phyloP scores from a whole-genome alignment of 2,329 filamentous ascomycete genomes.

The Fusarium albosuccineum region DNA sequence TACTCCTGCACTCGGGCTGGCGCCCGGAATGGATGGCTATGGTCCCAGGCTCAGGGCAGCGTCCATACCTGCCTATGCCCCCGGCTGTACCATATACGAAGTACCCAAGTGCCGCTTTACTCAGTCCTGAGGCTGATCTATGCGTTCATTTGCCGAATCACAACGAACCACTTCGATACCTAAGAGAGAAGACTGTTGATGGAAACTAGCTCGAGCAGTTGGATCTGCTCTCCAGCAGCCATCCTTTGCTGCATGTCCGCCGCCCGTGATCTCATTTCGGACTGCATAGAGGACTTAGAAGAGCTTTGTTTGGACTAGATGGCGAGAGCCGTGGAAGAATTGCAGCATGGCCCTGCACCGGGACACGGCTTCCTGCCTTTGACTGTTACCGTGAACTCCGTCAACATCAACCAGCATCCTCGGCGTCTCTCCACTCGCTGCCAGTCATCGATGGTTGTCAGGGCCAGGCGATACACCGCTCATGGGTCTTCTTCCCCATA shows the following conservation, averaged over 20 bases:
- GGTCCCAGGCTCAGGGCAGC: constrained; percentile 40
- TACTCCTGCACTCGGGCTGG: constrained; percentile 54
- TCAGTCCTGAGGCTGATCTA: constrained; percentile 21
- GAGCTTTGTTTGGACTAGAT: constrained; percentile 48
- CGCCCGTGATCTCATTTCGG: constrained; percentile 39
- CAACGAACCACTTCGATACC: constrained; percentile 8
- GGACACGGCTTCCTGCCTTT: constrained; percentile 49
- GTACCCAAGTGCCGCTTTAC: constrained; percentile 31
- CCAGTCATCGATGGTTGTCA: constrained; percentile 23
- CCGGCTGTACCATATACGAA: constrained; percentile 27
- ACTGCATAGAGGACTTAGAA: constrained; percentile 30
- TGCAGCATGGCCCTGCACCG: constrained; percentile 44
- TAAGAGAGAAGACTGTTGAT: constrained; percentile 19
- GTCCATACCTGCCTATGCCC: constrained; percentile 25
- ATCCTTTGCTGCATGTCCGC: constrained; percentile 34
- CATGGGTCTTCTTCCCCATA: constrained; percentile 30
- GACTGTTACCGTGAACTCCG: constrained; percentile 39
- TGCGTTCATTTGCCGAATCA: constrained; percentile 25
- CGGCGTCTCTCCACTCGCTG: constrained; percentile 27
- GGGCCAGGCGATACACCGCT: constrained; percentile 31
- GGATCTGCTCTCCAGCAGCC: constrained; percentile 26
- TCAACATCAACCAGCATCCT: constrained; percentile 20
- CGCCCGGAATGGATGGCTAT: constrained; percentile 29
- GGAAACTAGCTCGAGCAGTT: constrained; percentile 31
- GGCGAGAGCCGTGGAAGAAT: constrained; percentile 41